Conservation (phyloP, 352 stramenopile genomes). For the Phytophthora parvispora region DNA sequence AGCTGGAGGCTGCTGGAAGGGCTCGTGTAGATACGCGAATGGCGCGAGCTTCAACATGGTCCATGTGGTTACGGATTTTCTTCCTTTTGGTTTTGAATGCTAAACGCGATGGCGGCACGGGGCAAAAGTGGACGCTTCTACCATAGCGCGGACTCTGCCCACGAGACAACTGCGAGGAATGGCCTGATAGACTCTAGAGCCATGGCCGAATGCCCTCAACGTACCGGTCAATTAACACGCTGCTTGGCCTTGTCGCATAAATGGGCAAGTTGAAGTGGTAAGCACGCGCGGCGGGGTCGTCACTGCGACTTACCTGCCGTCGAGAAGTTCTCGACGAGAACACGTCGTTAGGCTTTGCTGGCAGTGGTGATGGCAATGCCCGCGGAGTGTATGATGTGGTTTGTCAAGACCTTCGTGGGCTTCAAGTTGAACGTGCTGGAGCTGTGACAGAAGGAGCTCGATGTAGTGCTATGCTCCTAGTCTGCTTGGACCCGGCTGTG, state of each 20-base stretch:
- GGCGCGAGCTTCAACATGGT: conserved; percentile 10
- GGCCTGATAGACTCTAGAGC: too few species aligned
- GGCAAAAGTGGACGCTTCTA: neutral
- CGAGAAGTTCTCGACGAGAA: neutral
- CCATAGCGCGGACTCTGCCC: neutral
- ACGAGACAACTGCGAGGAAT: neutral
- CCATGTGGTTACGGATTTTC: neutral
- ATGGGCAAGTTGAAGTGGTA: conserved; percentile 3
- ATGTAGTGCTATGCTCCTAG: too few species aligned
- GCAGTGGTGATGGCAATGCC: too few species aligned
- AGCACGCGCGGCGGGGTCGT: neutral
- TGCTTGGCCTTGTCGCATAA: conserved; percentile 6
- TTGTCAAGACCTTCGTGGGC: too few species aligned
- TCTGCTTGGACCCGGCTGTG: conserved; percentile 1
- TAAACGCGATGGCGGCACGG: neutral
- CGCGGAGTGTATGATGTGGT: too few species aligned
- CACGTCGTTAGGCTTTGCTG: too few species aligned
- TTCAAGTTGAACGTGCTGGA: neutral
- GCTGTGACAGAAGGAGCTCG: too few species aligned
- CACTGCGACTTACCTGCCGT: neutral
- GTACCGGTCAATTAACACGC: neutral
- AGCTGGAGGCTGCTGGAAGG: neutral
- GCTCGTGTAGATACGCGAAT: conserved; percentile 6
- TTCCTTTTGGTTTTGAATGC: neutral
- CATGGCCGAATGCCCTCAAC: neutral